These are phyloP conservation scores for Hypoxylon subgilvum DNA, from an alignment of 495 filamentous ascomycete genomes.

Conservation along the genomic window DNA sequence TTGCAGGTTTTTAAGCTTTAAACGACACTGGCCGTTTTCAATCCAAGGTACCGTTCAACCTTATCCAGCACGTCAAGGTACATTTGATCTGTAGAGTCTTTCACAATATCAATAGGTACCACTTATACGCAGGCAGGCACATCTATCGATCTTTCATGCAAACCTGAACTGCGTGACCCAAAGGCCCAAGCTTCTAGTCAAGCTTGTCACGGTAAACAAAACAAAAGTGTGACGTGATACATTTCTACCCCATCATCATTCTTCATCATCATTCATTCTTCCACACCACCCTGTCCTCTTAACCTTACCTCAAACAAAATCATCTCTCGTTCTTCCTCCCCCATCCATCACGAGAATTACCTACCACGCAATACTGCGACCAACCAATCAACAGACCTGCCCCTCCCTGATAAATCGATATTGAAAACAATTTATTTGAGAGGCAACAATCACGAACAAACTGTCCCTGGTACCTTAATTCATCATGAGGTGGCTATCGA, in stretches of 20 bases:
- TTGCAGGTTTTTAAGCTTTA: background rate
- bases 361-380: background rate
- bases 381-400: slow-evolving; percentile 2
- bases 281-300: slow-evolving; percentile 14
- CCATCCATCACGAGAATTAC: slow-evolving; percentile 11
- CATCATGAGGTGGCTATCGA: slow-evolving; percentile 77
- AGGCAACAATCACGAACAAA: background rate
- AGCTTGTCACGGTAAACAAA: slow-evolving; percentile 33
- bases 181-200: background rate
- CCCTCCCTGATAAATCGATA: slow-evolving; percentile 1
- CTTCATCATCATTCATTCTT: slow-evolving; percentile 29
- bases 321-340: slow-evolving; percentile 3
- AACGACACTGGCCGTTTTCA: background rate
- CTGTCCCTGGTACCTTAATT: background rate
- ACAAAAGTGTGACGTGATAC: slow-evolving; percentile 36
- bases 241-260: slow-evolving; percentile 24
- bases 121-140: no score
- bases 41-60: background rate
- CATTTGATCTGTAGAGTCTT: background rate
- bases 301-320: slow-evolving; percentile 15
- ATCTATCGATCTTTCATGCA: no score
- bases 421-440: background rate
- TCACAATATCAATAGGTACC: no score
- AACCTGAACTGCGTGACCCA: background rate
- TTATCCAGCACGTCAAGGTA: background rate